Base-by-base conservation (phyloP, 257 asterid genomes). In the Solanum etuberosum region DNA sequence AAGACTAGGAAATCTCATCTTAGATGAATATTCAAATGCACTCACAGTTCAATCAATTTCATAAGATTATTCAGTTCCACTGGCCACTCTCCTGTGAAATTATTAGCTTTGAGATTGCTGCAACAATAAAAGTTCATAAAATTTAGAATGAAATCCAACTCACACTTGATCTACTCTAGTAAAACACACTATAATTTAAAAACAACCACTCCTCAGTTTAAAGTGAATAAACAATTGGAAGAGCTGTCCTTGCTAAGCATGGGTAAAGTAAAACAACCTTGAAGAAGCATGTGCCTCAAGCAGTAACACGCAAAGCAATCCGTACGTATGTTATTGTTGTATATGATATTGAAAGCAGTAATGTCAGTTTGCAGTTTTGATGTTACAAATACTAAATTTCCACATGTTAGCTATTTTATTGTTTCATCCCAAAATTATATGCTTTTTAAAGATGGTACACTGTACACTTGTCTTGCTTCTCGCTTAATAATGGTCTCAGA, bases 81-180 rank as follows among this genome's bases (percentile, higher is more conserved):
- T 63, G 96, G 97, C 88, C 92, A 86, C 84, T 65, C 76, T 54
- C 92, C 95, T 2, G 90, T 91, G 78, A 94, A 90, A 85, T 87
- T 83, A 88, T 94, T 94, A 25, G 90, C 91, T 78, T 85, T 90
- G 9, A 93, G 91, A 88, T 83, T 63, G 85, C 96, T 94, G 93
- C 91, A 90, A 18, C 7, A 78, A 37, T 57, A 88, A 83, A 51
- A 78, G 63, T 21, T 40, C 65, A 83, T 59, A 11, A 40, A 63
- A 5, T 11, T 68, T 63, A 81, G 31, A 51, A 54, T 8, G 5
- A 71, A 86, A 70, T 9, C 27, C 29, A 43, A 27, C 23, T 48
- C 48, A 77, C 37, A 42, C 65, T 43, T 25, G 65, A 43, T 78
- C 63, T 78, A 65, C 63, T 27, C 65, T 32, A 14, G 38, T 15